Evolutionary conservation across 1,139 yeast species (phyloP), one percentile per base, ranked within the genome.

Genomic region (Hyphopichia wangnamkhiaoensis): DNA sequence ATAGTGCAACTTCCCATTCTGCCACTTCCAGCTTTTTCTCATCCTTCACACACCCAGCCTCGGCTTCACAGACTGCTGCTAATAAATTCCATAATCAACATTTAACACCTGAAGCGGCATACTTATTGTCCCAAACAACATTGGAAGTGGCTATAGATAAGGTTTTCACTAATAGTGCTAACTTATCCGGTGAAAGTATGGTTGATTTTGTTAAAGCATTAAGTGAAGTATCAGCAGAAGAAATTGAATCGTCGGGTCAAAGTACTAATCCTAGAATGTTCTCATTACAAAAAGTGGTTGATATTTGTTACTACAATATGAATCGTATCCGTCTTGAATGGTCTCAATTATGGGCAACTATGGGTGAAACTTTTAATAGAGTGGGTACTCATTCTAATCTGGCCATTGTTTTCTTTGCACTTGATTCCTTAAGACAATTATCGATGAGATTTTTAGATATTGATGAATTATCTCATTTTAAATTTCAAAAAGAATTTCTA

Each of bases 281-380:
- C 56, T 87, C 97, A 0, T 68, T 94, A 46, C 98, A 90, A 54
- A 94, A 94, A 57, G 86, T 94, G 73, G 96, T 94, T 37, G 98
- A 94, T 61, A 95, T 94, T 34, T 91, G 98, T 63, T 93, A 93
- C 61, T 94, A 94, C 68, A 94, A 94, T 60, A 93, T 94, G 98
- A 82, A 82, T 41, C 86, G 98, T 71, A 90, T 94, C 53, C 82
- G 96, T 59, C 82, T 94, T 47, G 97, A 94, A 65, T 94, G 98
- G 98, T 81, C 96, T 7, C 95, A 89, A 42, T 71, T 94, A 43
- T 94, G 99, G 99, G 78, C 85, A 6, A 84, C 88, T 10, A 86
- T 94, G 86, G 96, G 96, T 10, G 87, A 80, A 47, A 88, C 90
- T 32, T 93, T 94, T 65, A 88, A 89, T 49, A 77, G 73, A 34